Evolutionary conservation across 1,284 basidiomycete species (phyloP).

Genomic region (Cutaneotrichosporon arboriforme): DNA sequence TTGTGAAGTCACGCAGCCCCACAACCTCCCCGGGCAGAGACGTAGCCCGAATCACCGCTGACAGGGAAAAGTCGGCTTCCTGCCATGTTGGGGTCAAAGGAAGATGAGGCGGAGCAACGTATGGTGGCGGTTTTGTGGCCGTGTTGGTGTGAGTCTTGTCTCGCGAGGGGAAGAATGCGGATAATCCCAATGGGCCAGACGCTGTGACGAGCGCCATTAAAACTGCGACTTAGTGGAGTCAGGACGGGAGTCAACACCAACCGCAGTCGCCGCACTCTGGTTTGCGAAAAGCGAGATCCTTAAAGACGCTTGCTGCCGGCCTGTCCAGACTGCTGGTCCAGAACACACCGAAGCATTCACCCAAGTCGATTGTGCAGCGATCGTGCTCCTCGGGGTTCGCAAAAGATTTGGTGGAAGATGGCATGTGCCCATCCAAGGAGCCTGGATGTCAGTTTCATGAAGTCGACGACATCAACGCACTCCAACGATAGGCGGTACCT

Average conservation of each 20-base stretch:
- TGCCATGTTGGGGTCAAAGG: conserved; percentile 50
- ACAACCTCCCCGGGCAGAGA: conserved; percentile 33
- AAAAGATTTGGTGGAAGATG: too few relatives aligned
- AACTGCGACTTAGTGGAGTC: conserved; percentile 33
- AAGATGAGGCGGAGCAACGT: conserved; percentile 45
- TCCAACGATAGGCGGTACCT: conserved; percentile 15
- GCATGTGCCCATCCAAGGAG: too few relatives aligned
- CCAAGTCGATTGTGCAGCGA: conserved; percentile 38
- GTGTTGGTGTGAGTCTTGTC: conserved; percentile 22
- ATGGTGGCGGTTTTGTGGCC: conserved; percentile 8
- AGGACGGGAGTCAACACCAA: conserved; percentile 31
- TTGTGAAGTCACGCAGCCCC: conserved; percentile 48
- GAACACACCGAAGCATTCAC: conserved; percentile 44
- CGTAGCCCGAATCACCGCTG: conserved; percentile 41
- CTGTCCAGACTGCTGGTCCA: conserved; percentile 31
- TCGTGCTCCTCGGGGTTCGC: not conserved
- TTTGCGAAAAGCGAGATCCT: conserved; percentile 51
- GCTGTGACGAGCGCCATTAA: conserved; percentile 51
- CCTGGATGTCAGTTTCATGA: too few relatives aligned
- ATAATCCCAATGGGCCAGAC: conserved; percentile 51
- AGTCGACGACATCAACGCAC: not conserved
- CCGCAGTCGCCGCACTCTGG: conserved; percentile 54
- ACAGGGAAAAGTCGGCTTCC: conserved; percentile 49
- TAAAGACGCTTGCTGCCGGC: conserved; percentile 50
- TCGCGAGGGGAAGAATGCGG: conserved; percentile 50